Base-by-base conservation (phyloP, 192 early-diverging fungal genomes). In the Lobosporangium transversale region DNA sequence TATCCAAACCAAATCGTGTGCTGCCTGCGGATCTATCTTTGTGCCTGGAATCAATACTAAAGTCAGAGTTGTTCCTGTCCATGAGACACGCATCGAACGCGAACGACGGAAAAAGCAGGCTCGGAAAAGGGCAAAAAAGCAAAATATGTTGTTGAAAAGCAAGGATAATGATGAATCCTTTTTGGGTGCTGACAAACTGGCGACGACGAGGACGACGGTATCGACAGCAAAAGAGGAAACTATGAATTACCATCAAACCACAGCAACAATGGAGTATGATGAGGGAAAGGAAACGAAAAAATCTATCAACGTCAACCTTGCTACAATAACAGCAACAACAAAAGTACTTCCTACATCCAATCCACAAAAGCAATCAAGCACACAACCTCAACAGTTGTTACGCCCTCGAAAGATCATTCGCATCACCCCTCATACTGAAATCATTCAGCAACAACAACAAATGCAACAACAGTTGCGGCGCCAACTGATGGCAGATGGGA, bases 11-110 rank as follows among this genome's bases (percentile, higher is more conserved):
- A 56, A 55, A 36, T 78, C 69, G 24, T 85, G 83, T 51, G 54
- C 60, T 21, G 69, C 75, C 58, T 85, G 83, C 45, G 80, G 80
- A 9, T 78, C 64, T 35, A 71, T 85, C 47, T 85, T 85, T 59
- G 69, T 79, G 2, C 79, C 79, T 2, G 83, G 83, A 10, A 14
- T 85, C 26, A 85, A 82, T 35, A 63, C 62, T 24, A 60, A 60
- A 27, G 70, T 85, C 29, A 44, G 70, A 44, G 31, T 82, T 26
- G 65, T 67, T 11, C 58, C 70, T 10, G 62, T 66, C 5, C 18
- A 51, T 0, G 70, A 68, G 58, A 75, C 70, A 12, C 53, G 51
- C 18, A 30, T 53, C 23, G 56, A 65, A 9, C 49, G 59, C 33
- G 58, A 65, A 36, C 73, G 30, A 33, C 50, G 68, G 35, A 71